phyloP scores from a whole-genome alignment of 495 filamentous ascomycete species.

The Glonium stellatum region DNA sequence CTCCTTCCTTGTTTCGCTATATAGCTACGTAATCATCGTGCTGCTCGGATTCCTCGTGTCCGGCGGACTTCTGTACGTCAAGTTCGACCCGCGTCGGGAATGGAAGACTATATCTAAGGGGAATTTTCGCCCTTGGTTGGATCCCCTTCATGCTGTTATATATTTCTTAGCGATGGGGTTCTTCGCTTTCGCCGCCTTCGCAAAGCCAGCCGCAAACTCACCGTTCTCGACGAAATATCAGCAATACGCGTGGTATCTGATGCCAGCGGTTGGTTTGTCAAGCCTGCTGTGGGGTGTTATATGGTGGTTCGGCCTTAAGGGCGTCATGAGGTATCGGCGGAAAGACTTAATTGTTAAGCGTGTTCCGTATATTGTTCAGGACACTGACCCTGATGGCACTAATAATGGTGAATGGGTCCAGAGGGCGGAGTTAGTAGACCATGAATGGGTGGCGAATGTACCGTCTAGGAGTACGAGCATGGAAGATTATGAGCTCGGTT shows the following conservation, averaged over 20 bases:
- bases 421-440: slow-evolving; percentile 22
- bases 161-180: slow-evolving; percentile 20
- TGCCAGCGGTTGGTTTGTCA: no score
- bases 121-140: slow-evolving; percentile 27
- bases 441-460: slow-evolving; percentile 14
- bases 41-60: slow-evolving; percentile 4
- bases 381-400: not conserved
- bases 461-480: no score
- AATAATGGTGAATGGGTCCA: slow-evolving; percentile 18
- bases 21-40: not conserved
- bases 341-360: slow-evolving; percentile 17
- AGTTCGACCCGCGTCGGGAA: not conserved
- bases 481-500: no score
- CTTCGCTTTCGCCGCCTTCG: slow-evolving; percentile 16
- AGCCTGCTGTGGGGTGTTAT: no score
- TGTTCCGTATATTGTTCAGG: slow-evolving; percentile 18
- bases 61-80: slow-evolving; percentile 10
- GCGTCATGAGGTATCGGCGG: slow-evolving; percentile 6
- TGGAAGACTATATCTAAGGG: slow-evolving; percentile 12
- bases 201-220: slow-evolving; percentile 5
- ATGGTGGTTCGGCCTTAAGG: not conserved
- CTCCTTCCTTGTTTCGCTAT: not conserved
- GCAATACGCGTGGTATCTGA: no score
- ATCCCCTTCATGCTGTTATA: slow-evolving; percentile 26
- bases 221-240: slow-evolving; percentile 6